A percentile compares a stretch with the other conserved stretches of the same genome.
phyloP scores from a whole-genome alignment of 768 basidiomycete species.

The Punctularia strigosozonata region DNA sequence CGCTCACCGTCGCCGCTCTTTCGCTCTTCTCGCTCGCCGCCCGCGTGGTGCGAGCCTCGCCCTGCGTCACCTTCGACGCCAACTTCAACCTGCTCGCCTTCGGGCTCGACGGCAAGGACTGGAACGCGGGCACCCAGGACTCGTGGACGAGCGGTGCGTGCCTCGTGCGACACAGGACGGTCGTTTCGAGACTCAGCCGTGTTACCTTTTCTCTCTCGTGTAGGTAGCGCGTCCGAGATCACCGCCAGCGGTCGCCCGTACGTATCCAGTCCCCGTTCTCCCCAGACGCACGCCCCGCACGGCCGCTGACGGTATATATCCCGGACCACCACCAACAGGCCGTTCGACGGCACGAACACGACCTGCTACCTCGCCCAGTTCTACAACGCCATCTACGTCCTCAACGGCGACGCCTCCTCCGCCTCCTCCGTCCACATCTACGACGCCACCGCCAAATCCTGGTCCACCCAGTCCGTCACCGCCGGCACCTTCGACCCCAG shows the following conservation, averaged over 20 bases:
- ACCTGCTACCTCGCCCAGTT: slow-evolving; percentile 77
- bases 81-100: slow-evolving; percentile 81
- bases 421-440: slow-evolving; percentile 71
- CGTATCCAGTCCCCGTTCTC: slow-evolving; percentile 15
- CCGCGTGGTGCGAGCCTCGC: slow-evolving; percentile 24
- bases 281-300: slow-evolving; percentile 2
- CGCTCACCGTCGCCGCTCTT: slow-evolving; percentile 42
- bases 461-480: slow-evolving; percentile 63
- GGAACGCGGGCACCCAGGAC: slow-evolving; percentile 60
- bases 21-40: slow-evolving; percentile 26
- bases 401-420: slow-evolving; percentile 65
- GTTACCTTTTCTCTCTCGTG: slow-evolving; percentile 1
- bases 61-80: slow-evolving; percentile 73
- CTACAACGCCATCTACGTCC: slow-evolving; percentile 75
- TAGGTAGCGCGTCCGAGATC: slow-evolving; percentile 52
- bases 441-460: slow-evolving; percentile 57
- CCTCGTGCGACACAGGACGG: no score
- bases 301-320: not conserved
- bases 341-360: slow-evolving; percentile 51
- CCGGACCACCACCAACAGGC: slow-evolving; percentile 22
- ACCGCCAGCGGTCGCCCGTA: slow-evolving; percentile 72
- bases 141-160: slow-evolving; percentile 48
- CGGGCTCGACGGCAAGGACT: slow-evolving; percentile 76
- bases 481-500: slow-evolving; percentile 48
- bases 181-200: not conserved